Evolutionary conservation across 441 rosid species (phyloP).

Genomic region (Caryocar brasiliense): DNA sequence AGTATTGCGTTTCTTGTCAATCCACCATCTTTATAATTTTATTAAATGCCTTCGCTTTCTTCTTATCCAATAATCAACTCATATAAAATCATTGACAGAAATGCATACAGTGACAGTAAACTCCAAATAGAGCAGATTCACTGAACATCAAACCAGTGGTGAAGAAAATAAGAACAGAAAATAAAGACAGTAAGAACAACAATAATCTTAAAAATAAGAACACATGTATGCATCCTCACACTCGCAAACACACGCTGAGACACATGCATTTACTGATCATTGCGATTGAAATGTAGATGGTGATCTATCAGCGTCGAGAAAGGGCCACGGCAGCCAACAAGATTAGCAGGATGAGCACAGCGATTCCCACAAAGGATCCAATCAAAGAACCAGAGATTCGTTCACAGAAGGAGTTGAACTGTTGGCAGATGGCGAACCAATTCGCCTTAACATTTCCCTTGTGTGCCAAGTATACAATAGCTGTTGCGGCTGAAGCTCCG

Average conservation of each 20-base stretch:
- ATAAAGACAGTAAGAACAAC: background rate
- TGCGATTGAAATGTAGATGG: background rate
- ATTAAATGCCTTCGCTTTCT: too few species aligned
- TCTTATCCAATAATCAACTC: too few species aligned
- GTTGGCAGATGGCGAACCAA: constrained; percentile 58
- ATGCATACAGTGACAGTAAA: too few species aligned
- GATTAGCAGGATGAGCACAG: constrained; percentile 26
- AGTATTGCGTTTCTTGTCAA: too few species aligned
- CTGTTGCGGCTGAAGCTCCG: constrained; percentile 56
- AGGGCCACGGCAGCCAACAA: constrained; percentile 32
- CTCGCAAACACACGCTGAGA: background rate
- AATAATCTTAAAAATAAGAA: background rate
- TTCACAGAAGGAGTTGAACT: constrained; percentile 48
- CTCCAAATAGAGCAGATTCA: too few species aligned
- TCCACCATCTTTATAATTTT: too few species aligned
- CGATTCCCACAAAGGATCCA: constrained; percentile 37
- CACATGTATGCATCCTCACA: constrained; percentile 11
- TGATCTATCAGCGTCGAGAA: constrained; percentile 25
- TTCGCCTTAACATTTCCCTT: constrained; percentile 42
- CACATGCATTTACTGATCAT: background rate
- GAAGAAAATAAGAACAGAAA: background rate
- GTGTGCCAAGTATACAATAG: constrained; percentile 54
- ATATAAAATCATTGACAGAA: too few species aligned
- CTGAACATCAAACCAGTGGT: too few species aligned
- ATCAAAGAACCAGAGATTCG: constrained; percentile 47